Evolutionary conservation across 257 asterid species (phyloP).

Genomic region (Osmanthus fragrans): DNA sequence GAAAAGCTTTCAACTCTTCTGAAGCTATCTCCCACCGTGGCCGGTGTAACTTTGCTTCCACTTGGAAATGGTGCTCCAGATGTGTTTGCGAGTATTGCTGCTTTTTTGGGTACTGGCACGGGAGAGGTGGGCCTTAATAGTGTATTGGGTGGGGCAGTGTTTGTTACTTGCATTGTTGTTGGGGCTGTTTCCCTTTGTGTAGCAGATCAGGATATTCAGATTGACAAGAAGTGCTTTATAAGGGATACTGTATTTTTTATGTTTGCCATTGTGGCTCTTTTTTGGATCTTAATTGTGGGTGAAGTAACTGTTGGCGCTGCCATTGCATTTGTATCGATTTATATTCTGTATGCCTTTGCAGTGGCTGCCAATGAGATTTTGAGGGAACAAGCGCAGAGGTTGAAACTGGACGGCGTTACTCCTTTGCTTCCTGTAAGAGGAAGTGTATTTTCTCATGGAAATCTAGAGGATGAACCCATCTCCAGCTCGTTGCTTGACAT

Average conservation of each 20-base stretch:
- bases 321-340: constrained; percentile 39
- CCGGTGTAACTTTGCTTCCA: too few relatives aligned
- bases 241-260: constrained; percentile 46
- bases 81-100: too few relatives aligned
- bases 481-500: constrained; percentile 42
- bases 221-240: constrained; percentile 47
- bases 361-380: constrained; percentile 56
- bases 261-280: constrained; percentile 30
- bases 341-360: constrained; percentile 43
- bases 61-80: too few relatives aligned
- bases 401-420: constrained; percentile 42
- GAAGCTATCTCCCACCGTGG: too few relatives aligned
- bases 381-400: constrained; percentile 42
- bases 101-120: too few relatives aligned
- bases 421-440: constrained; percentile 53
- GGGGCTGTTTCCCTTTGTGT: constrained; percentile 50
- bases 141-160: constrained; percentile 55
- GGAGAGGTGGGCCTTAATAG: constrained; percentile 28
- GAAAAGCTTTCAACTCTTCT: too few relatives aligned
- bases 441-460: constrained; percentile 40
- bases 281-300: constrained; percentile 41
- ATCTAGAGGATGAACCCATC: constrained; percentile 41
- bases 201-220: constrained; percentile 41
- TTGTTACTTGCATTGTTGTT: constrained; percentile 53
- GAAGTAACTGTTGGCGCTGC: constrained; percentile 39